Conservation (phyloP, 495 filamentous ascomycete genomes). For the Annulohypoxylon moriforme region DNA sequence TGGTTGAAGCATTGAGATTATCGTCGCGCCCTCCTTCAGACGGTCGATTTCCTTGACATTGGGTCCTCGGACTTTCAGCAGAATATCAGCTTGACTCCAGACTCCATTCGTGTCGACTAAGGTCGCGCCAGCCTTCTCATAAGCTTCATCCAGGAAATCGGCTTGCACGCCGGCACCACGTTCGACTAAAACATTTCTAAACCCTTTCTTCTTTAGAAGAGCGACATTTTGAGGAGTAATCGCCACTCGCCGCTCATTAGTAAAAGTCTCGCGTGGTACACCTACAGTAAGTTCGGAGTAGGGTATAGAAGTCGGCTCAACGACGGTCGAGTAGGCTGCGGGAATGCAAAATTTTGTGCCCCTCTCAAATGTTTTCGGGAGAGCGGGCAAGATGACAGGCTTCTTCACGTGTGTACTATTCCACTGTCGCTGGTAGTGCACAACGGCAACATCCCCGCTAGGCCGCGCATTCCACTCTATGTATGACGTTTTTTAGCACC, state of each 20-base stretch:
- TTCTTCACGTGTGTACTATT: constrained; percentile 46
- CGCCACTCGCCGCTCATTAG: constrained; percentile 80
- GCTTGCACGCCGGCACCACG: constrained; percentile 78
- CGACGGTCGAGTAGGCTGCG: constrained; percentile 47
- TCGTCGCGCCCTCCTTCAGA: constrained; percentile 70
- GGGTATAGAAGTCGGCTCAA: constrained; percentile 64
- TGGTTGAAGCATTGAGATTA: constrained; percentile 81
- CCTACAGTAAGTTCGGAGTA: constrained; percentile 77
- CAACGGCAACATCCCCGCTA: constrained; percentile 16
- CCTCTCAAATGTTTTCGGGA: constrained; percentile 35
- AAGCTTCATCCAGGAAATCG: constrained; percentile 76
- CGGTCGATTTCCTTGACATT: constrained; percentile 70
- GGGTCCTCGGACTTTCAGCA: constrained; percentile 82
- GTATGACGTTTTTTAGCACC: constrained; percentile 42
- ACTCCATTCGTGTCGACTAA: constrained; percentile 70
- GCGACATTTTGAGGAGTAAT: constrained; percentile 83
- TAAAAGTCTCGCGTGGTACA: constrained; percentile 75
- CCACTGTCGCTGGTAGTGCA: constrained; percentile 37
- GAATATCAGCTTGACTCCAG: constrained; percentile 76
- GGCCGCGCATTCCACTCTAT: constrained; percentile 39
- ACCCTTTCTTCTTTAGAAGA: constrained; percentile 81
- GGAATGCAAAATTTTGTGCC: constrained; percentile 34
- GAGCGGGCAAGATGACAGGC: constrained; percentile 41
- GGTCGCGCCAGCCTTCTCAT: constrained; percentile 76
- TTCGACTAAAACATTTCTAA: constrained; percentile 76